Percentiles rank a stretch among this genome's conserved stretches.
Evolutionary conservation across 441 rosid genomes (phyloP).

Genomic region (Populus hybrid): DNA sequence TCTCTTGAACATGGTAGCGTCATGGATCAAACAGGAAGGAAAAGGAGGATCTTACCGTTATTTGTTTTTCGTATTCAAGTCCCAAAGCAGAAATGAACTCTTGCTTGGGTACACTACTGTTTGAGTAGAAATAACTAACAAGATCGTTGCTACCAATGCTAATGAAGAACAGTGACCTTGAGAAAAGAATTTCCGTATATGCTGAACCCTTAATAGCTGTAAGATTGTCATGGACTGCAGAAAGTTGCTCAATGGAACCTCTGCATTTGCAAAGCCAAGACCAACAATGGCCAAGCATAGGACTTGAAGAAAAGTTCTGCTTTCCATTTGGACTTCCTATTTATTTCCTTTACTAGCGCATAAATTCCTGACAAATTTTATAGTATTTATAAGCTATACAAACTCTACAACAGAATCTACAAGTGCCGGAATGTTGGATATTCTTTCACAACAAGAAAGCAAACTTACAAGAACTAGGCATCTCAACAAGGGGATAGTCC

Average conservation of each 20-base stretch:
- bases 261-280: too few relatives aligned
- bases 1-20: too few relatives aligned
- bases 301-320: background rate
- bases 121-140: too few relatives aligned
- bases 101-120: too few relatives aligned
- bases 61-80: too few relatives aligned
- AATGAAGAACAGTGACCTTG: too few relatives aligned
- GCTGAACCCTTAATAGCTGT: background rate
- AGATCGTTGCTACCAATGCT: too few relatives aligned
- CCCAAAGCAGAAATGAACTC: too few relatives aligned
- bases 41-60: too few relatives aligned
- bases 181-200: too few relatives aligned
- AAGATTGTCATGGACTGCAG: slow-evolving; percentile 19
- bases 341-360: background rate
- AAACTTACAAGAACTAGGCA: background rate
- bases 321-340: background rate
- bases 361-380: background rate
- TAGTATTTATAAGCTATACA: background rate
- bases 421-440: background rate
- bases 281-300: slow-evolving; percentile 1
- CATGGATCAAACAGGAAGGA: too few relatives aligned
- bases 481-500: too few relatives aligned
- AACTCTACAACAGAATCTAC: background rate
- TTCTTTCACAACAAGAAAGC: background rate
- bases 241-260: slow-evolving; percentile 28